phyloP scores from a whole-genome alignment of 139 green algal genomes.

The Diplosphaera chodatii region DNA sequence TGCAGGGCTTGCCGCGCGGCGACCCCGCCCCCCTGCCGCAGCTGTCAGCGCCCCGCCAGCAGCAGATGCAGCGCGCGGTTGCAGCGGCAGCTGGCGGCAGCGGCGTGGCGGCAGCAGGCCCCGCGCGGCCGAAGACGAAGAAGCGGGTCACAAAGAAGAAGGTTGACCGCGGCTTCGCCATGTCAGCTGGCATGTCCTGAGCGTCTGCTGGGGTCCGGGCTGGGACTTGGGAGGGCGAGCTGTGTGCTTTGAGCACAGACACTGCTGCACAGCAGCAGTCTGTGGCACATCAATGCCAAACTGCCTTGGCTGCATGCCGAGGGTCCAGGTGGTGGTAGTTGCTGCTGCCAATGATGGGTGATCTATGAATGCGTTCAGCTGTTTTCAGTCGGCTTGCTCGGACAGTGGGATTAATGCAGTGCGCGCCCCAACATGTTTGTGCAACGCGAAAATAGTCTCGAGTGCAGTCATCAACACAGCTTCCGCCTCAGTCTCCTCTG shows the following conservation, averaged over 20 bases:
- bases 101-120: neutral
- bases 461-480: too few relatives aligned
- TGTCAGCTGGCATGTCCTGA: conserved; percentile 2
- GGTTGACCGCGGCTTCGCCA: conserved; percentile 8
- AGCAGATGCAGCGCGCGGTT: neutral
- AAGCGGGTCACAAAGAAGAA: conserved; percentile 10
- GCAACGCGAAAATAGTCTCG: too few relatives aligned
- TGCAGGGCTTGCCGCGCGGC: conserved; percentile 12
- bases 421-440: neutral
- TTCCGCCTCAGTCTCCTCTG: too few relatives aligned
- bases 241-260: too few relatives aligned
- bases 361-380: neutral
- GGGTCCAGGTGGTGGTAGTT: neutral
- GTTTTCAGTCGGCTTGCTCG: conserved; percentile 1
- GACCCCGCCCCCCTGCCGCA: neutral
- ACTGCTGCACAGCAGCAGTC: too few relatives aligned
- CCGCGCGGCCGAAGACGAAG: neutral
- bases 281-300: too few relatives aligned
- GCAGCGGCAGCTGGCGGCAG: neutral
- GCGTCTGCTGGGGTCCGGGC: too few relatives aligned
- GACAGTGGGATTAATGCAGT: neutral
- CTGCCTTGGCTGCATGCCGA: too few relatives aligned
- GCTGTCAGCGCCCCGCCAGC: neutral
- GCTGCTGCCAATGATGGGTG: too few relatives aligned
- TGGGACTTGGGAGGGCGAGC: too few relatives aligned